phyloP scores from a whole-genome alignment of 306 rosid species.

The Prunus campanulata region DNA sequence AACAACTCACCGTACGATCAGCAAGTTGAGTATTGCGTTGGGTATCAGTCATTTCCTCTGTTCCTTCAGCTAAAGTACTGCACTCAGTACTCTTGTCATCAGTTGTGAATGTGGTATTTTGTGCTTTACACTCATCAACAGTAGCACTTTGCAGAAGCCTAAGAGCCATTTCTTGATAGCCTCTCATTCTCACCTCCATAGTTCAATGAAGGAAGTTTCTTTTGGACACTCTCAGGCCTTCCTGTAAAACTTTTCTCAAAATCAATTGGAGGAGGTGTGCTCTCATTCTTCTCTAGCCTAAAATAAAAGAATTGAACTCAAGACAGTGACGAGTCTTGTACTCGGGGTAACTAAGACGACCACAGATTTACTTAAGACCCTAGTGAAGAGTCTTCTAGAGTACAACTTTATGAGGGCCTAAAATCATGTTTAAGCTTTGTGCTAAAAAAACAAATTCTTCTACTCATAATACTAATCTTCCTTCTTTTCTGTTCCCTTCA shows the following conservation, averaged over 20 bases:
- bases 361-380: no score
- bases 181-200: conserved; percentile 35
- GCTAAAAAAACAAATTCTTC: no score
- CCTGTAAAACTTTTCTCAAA: conserved; percentile 59
- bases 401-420: no score
- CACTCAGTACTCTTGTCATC: conserved; percentile 27
- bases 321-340: no score
- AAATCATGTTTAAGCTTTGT: no score
- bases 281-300: conserved; percentile 38
- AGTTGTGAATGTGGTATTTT: conserved; percentile 30
- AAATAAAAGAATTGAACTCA: no score
- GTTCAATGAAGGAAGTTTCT: conserved; percentile 44
- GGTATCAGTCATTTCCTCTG: conserved; percentile 31
- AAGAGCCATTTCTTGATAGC: conserved; percentile 36
- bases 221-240: conserved; percentile 54
- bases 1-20: conserved; percentile 48
- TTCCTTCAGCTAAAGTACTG: conserved; percentile 28
- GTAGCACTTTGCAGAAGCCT: conserved; percentile 32
- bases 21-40: conserved; percentile 26
- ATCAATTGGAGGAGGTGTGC: conserved; percentile 56
- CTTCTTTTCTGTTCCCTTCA: no score
- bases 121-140: conserved; percentile 28
- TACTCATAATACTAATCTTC: no score
- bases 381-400: no score
- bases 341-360: no score